Evolutionary conservation across 345 rosid species (phyloP), one percentile per base, ranked within the genome.

Genomic region (Populus nigra): DNA sequence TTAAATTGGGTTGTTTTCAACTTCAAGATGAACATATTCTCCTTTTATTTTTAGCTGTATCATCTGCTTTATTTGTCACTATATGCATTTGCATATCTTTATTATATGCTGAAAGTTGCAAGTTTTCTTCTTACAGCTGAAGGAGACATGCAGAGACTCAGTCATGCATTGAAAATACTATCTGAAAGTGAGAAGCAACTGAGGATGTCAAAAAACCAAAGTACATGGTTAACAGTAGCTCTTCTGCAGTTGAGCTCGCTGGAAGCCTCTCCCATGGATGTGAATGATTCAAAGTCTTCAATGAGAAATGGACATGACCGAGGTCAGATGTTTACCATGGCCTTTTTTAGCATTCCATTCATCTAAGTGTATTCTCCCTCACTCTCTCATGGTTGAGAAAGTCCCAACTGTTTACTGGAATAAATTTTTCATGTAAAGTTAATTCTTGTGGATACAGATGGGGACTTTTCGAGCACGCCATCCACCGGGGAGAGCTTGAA

Each of bases 181-280:
- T 91, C 99, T 65, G 97, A 96, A 76, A 90, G 96, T 25, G 99
- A 96, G 87, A 92, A 93, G 85, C 96, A 96, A 72, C 82, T 96
- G 84, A 89, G 98, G 84, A 87, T 88, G 80, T 88, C 96, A n/a
- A 96, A 90, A 82, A 91, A 88, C 81, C 99, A 93, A 84, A 89
- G 94, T 76, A 96, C 97, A 3, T 96, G 98, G 99, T 98, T 96
- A 39, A 93, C 97, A 68, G 99, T 89, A 38, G 97, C 98, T 61
- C 92, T 96, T 83, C 82, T 96, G 78, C 98, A 93, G 80, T 87
- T 96, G 76, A 92, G 94, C 81, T 84, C 91, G 25, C 72, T 81
- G 10, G 97, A 92, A 75, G 68, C 88, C 71, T 84, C 88, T 82
- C 82, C 88, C 39, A 36, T 74, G 9, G 87, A 90, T 59, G 74